Base-by-base conservation (phyloP, 139 green algal genomes). In the Astrephomene gubernaculifera region DNA sequence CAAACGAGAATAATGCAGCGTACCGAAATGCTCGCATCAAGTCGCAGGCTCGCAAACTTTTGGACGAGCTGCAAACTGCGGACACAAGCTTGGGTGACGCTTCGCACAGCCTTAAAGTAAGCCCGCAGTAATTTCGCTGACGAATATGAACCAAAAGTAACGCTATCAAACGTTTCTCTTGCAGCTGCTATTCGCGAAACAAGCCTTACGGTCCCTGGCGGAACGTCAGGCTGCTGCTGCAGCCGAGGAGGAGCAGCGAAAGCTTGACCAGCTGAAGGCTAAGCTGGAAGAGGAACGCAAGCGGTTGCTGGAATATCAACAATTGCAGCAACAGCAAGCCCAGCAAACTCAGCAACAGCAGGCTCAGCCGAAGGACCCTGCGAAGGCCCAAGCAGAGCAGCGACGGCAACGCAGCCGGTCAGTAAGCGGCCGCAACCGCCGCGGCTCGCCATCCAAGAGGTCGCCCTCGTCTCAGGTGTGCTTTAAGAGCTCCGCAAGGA, bases 11-110 rank as follows among this genome's bases (percentile, higher is more conserved):
- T 2, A 68, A 44, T 61, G 31, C 76, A 41, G 57, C 17, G 1
- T 31, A 72, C 35, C 39, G 76, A 4, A 83, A 83, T 61, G 76
- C 76, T 33, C 57, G 61, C 25, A 83, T 83, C n/a, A 83, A 83
- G 29, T 35, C 76, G 43, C 65, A 83, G 29, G 76, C 76, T 1
- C 39, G 76, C 24, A 83, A 83, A 60, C 41, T 83, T 25, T 43
- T 83, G 39, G 76, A 83, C 60, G 60, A 83, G 60, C 27, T 83
- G 27, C 60, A 83, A 24, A 52, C 76, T 7, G 76, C 61, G 4
- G 76, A 83, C 41, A 72, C 60, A 0, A 61, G 76, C 29, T 35
- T 83, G 39, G 76, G 39, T n/a, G 76, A 83, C 39, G 24, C 39
- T 54, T 57, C 60, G 57, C 60, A 72, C n/a, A 72, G 39, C 64